Evolutionary conservation across 495 filamentous ascomycete species (phyloP), one percentile per base, ranked within the genome.

Genomic region (Opeltia flavorubescens): DNA sequence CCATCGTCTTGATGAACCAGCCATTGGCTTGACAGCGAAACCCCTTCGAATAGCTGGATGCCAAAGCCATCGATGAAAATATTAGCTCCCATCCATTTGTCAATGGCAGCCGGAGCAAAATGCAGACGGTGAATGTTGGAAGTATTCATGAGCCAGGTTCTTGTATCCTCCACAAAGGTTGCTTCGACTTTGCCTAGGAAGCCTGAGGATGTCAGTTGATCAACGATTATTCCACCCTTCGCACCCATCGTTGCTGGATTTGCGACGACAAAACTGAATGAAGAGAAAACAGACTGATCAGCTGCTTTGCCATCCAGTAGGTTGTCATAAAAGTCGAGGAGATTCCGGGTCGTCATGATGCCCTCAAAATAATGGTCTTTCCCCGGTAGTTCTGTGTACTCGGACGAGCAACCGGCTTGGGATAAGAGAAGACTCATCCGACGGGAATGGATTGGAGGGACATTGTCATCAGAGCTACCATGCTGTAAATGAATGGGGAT

Each of bases 401-500:
- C 50, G n/a, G 65, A 67, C 6, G 58, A 50, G 49, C 59, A 64
- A 9, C 58, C 57, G 35, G 54, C 57, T 50, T 72, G 60, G 20
- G 58, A 60, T 2, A 74, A 48, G 21, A 75, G 59, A 46, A 67
- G 63, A 28, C 62, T 57, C 56, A 80, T 69, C 15, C 72, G 55
- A 13, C 76, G 63, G 2, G 75, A 76, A 61, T 80, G 70, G 52
- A 70, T 77, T 13, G 61, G 56, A 2, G 76, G 76, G 11, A 80
- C 76, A 60, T 79, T 80, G 50, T 74, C 70, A 53, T 79, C 76
- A 11, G 55, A 49, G 21, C 60, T 62, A 26, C 75, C 74, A 55
- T 80, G 76, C 49, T 79, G 76, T 49, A 72, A 70, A 25, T 73
- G 40, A 12, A 78, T 62, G 9, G 72, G 76, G 21, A 77, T 76